Percentiles rank a stretch among this genome's conserved stretches.
Evolutionary conservation across 2,329 filamentous ascomycete genomes (phyloP).

Genomic region (Dactylellina haptotyla): DNA sequence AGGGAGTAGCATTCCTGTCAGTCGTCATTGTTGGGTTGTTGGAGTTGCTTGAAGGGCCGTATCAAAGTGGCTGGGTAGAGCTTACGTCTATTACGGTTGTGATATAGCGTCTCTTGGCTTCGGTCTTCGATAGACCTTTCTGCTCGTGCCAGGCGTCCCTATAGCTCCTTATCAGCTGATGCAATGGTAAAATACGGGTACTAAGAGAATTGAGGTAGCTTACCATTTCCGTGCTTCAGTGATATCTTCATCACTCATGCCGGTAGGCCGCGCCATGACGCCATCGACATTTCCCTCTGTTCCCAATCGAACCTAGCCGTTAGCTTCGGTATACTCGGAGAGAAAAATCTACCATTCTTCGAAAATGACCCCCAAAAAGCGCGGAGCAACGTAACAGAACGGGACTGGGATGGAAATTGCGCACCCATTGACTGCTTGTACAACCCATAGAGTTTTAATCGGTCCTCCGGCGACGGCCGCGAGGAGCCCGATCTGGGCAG

Average conservation of each 20-base stretch:
- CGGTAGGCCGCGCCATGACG: slow-evolving; percentile 83
- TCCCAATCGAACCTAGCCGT: slow-evolving; percentile 3
- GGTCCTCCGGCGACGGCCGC: slow-evolving; percentile 83
- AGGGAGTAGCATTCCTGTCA: background rate
- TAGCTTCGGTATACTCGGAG: slow-evolving; percentile 5
- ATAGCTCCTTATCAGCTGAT: slow-evolving; percentile 16
- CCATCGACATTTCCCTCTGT: slow-evolving; percentile 91
- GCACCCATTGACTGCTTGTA: slow-evolving; percentile 96
- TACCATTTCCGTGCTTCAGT: slow-evolving; percentile 65
- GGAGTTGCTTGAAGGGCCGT: background rate
- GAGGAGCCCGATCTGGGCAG: slow-evolving; percentile 92
- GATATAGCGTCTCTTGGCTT: slow-evolving; percentile 94
- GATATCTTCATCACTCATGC: slow-evolving; percentile 62
- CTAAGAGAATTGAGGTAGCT: background rate
- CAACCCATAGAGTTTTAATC: slow-evolving; percentile 92
- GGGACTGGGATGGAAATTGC: slow-evolving; percentile 46
- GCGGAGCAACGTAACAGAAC: background rate
- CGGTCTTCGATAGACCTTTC: slow-evolving; percentile 81
- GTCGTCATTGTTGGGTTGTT: background rate
- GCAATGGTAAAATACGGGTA: background rate
- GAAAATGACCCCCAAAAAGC: background rate
- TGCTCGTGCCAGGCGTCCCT: slow-evolving; percentile 95
- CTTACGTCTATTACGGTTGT: slow-evolving; percentile 80
- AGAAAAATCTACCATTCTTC: slow-evolving; percentile 32
- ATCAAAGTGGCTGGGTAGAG: background rate